Evolutionary conservation across 768 basidiomycete species (phyloP).

Genomic region (Termitomyces sp.): DNA sequence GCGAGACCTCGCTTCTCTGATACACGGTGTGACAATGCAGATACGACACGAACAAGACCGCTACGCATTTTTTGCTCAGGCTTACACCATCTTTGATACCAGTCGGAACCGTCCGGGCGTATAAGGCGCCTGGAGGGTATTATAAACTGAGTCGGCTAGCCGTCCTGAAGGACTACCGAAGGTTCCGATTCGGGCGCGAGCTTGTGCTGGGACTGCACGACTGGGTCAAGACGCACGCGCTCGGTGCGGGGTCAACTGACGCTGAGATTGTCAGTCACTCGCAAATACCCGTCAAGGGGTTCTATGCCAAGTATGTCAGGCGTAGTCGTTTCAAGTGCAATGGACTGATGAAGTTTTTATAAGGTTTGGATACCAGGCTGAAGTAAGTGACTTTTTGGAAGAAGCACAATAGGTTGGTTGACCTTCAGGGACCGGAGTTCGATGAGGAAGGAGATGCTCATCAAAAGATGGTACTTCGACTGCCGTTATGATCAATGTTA

Average conservation of each 20-base stretch:
- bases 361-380: slow-evolving; percentile 64
- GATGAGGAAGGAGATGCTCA: slow-evolving; percentile 84
- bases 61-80: slow-evolving; percentile 71
- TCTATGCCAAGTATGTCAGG: slow-evolving; percentile 68
- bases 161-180: slow-evolving; percentile 61
- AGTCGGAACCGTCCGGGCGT: slow-evolving; percentile 65
- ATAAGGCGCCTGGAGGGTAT: slow-evolving; percentile 34
- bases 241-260: slow-evolving; percentile 16
- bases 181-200: slow-evolving; percentile 55
- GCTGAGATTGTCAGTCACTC: slow-evolving; percentile 57
- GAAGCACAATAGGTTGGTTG: slow-evolving; percentile 3
- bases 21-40: slow-evolving; percentile 28
- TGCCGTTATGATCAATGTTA: slow-evolving; percentile 29
- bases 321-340: neutral
- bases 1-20: neutral
- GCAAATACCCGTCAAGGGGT: slow-evolving; percentile 64
- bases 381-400: slow-evolving; percentile 39
- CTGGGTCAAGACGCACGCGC: slow-evolving; percentile 48
- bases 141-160: slow-evolving; percentile 75
- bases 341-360: slow-evolving; percentile 15
- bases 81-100: slow-evolving; percentile 54
- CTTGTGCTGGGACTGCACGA: slow-evolving; percentile 61
- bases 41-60: slow-evolving; percentile 40
- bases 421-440: slow-evolving; percentile 61
- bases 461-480: slow-evolving; percentile 69